A percentile compares a stretch with the other conserved stretches of the same genome.
These are phyloP conservation scores for Clarireedia paspali DNA, from an alignment of 2,329 filamentous ascomycete genomes.

Conservation along the genomic window DNA sequence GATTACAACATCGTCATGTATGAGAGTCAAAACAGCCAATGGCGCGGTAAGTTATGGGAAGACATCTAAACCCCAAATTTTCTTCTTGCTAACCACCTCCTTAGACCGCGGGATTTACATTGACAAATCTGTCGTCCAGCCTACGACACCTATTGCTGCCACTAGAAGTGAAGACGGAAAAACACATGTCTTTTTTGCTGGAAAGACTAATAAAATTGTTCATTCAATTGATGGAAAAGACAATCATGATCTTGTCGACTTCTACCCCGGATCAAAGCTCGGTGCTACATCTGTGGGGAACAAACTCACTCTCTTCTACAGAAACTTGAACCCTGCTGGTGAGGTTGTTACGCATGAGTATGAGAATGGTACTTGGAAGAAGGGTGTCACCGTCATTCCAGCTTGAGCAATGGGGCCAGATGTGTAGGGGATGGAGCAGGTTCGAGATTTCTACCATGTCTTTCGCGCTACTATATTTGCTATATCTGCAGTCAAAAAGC, in stretches of 20 bases:
- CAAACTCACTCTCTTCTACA: slow-evolving; percentile 6
- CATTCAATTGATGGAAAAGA: not conserved
- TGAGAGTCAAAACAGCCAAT: not conserved
- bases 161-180: not conserved
- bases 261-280: slow-evolving; percentile 5
- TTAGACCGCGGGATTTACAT: not conserved
- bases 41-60: not conserved
- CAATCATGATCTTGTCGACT: not conserved
- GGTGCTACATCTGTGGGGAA: slow-evolving; percentile 1
- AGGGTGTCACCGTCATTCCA: not conserved
- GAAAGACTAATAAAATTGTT: not conserved
- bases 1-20: not conserved
- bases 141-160: slow-evolving; percentile 1
- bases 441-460: too few species aligned
- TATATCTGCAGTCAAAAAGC: too few species aligned
- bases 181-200: not conserved
- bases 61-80: too few species aligned
- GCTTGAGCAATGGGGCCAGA: not conserved
- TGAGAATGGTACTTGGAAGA: not conserved
- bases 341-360: not conserved
- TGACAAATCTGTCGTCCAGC: not conserved
- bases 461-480: not conserved
- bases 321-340: slow-evolving; percentile 2
- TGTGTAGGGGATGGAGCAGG: not conserved
- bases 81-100: not conserved